A percentile compares a stretch with the other conserved stretches of the same genome.
These are phyloP conservation scores for Babesia ovata DNA, from an alignment of 169 alveolate genomes.

Conservation along the genomic window DNA sequence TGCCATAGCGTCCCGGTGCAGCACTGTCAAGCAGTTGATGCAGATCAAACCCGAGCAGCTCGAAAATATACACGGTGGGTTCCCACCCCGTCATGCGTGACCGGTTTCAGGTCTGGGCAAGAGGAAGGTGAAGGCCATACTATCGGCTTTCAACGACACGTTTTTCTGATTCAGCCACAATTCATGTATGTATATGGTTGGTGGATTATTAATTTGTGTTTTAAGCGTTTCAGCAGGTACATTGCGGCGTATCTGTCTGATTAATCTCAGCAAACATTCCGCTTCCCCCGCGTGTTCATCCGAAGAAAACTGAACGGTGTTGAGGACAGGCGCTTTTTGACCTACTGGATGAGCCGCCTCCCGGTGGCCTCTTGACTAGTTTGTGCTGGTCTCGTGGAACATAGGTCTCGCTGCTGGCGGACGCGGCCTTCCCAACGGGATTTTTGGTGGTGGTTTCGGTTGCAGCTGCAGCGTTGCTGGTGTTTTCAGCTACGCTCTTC, in stretches of 20 bases:
- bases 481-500: neutral
- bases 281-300: neutral
- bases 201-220: neutral
- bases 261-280: no score
- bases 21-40: slow-evolving; percentile 40
- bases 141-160: slow-evolving; percentile 46
- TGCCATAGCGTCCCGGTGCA: slow-evolving; percentile 3
- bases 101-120: slow-evolving; percentile 53
- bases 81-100: neutral
- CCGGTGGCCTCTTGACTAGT: slow-evolving; percentile 69
- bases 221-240: neutral
- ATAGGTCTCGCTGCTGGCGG: neutral
- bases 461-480: neutral
- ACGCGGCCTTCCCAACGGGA: no score
- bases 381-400: neutral
- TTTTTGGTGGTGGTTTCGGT: neutral
- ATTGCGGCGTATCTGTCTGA: neutral
- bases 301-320: slow-evolving; percentile 23
- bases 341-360: slow-evolving; percentile 78
- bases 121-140: slow-evolving; percentile 40
- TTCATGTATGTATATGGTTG: no score
- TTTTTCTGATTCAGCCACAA: slow-evolving; percentile 17
- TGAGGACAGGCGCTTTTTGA: neutral
- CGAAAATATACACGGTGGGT: slow-evolving; percentile 39
- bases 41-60: slow-evolving; percentile 16